Base-by-base conservation (phyloP, 2,329 filamentous ascomycete species). In the Raffaelea deltoideospora region DNA sequence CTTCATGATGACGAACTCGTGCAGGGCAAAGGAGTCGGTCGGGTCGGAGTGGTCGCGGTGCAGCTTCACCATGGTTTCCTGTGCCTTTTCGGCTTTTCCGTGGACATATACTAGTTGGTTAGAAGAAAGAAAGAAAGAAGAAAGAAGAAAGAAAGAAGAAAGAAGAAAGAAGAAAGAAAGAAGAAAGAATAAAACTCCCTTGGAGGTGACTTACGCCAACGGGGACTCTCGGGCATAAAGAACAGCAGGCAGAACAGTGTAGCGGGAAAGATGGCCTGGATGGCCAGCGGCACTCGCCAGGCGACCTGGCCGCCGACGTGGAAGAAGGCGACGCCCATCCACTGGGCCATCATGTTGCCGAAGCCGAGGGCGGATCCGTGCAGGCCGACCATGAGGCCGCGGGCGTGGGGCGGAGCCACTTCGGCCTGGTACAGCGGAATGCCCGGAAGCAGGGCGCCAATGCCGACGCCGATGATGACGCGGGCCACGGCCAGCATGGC, bases 231-330 rank as follows among this genome's bases (percentile, higher is more conserved):
- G n/a, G 28, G 28, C 14, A 30, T 17, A 17, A 30, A 30, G n/a
- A 30, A 17, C n/a, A 17, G 3, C 14, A 30, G 28, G 28, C 7
- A 2, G n/a, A 30, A 30, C 28, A 30, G n/a, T 6, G n/a, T n/a
- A n/a, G n/a, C n/a, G n/a, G n/a, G n/a, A n/a, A n/a, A n/a, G n/a
- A n/a, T n/a, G n/a, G n/a, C n/a, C 42, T 65, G 61, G 11, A 63
- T 53, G 6, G 52, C 53, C 11, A 65, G 53, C 0, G 61, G 61
- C 31, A 64, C 58, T 3, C 61, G 55, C 60, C 59, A 64, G 15
- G 56, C 53, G 7, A 60, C 52, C 0, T 50, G 44, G 1, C 49
- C n/a, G 18, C 29, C 55, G 4, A 52, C 44, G n/a, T 51, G 51
- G n/a, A 46, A 53, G 15, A 52, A 51, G 2, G 53, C 59, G 35